These are phyloP conservation scores for Scedosporium aurantiacum DNA, from an alignment of 2,329 filamentous ascomycete genomes.

Conservation along the genomic window DNA sequence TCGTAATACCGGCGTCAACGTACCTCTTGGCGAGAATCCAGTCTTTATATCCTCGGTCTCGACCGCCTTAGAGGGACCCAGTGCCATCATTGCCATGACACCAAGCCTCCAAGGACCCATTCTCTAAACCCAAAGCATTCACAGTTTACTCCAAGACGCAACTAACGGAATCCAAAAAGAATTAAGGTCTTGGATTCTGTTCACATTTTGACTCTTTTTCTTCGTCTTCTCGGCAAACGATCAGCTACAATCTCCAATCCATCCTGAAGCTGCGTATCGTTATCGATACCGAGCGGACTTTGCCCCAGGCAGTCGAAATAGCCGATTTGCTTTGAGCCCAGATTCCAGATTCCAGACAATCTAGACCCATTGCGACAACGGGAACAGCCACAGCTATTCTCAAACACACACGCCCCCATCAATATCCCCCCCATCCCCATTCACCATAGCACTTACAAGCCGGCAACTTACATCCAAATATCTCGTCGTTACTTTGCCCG, in stretches of 20 bases:
- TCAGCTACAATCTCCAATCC: no score
- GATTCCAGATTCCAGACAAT: not conserved
- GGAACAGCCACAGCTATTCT: not conserved
- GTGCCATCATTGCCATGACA: not conserved
- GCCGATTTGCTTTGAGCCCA: not conserved
- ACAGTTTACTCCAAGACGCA: not conserved
- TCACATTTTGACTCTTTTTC: not conserved
- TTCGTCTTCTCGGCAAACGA: not conserved
- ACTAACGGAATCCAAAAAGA: not conserved
- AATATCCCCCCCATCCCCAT: not conserved
- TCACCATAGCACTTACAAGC: not conserved
- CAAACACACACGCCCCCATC: no score
- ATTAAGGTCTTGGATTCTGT: not conserved
- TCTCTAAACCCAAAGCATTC: not conserved
- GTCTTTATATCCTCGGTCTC: conserved; percentile 6
- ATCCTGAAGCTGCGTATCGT: no score
- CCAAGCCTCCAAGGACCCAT: not conserved
- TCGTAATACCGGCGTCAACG: conserved; percentile 5
- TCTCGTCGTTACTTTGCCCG: no score
- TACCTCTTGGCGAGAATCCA: conserved; percentile 3
- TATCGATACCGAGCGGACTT: no score
- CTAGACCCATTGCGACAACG: not conserved
- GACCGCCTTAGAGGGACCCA: not conserved
- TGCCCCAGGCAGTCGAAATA: no score
- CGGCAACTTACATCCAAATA: not conserved